Conservation (phyloP, 2,329 filamentous ascomycete species). For the Fusarium devonianum region DNA sequence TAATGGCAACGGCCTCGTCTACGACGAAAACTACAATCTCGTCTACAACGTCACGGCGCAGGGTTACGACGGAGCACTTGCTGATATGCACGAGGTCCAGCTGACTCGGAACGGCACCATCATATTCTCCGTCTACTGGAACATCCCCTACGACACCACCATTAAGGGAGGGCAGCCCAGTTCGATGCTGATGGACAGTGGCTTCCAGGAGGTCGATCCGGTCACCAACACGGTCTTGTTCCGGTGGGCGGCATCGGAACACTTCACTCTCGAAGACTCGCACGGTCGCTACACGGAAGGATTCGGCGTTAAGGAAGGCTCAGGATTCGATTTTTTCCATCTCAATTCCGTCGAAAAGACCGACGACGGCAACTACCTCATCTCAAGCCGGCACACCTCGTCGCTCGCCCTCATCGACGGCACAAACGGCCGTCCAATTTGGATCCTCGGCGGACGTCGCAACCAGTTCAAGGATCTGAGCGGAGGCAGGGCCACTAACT, state of each 20-base stretch:
- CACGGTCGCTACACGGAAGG: constrained; percentile 39
- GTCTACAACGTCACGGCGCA: constrained; percentile 49
- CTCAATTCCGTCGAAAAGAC: constrained; percentile 47
- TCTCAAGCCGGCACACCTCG: constrained; percentile 47
- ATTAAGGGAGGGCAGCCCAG: constrained; percentile 44
- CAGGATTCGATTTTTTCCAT: constrained; percentile 49
- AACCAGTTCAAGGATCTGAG: constrained; percentile 48
- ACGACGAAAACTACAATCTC: constrained; percentile 47
- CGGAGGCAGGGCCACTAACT: constrained; percentile 45
- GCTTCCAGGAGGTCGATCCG: constrained; percentile 51
- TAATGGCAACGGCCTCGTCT: constrained; percentile 43
- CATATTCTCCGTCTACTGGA: constrained; percentile 52
- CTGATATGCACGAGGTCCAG: constrained; percentile 53
- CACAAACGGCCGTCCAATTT: constrained; percentile 43
- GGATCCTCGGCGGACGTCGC: constrained; percentile 47
- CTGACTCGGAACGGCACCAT: constrained; percentile 52
- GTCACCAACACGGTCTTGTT: constrained; percentile 49
- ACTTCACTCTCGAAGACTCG: constrained; percentile 41
- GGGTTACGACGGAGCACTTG: constrained; percentile 44
- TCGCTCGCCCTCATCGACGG: constrained; percentile 42
- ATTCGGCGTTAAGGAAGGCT: constrained; percentile 42
- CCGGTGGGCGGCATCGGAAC: constrained; percentile 47
- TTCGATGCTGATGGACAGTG: constrained; percentile 45
- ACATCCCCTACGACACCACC: constrained; percentile 42
- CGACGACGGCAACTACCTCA: constrained; percentile 47